A percentile compares a stretch with the other conserved stretches of the same genome.
Conservation (phyloP, 2,329 filamentous ascomycete species). For the Bipolaris cookei region DNA sequence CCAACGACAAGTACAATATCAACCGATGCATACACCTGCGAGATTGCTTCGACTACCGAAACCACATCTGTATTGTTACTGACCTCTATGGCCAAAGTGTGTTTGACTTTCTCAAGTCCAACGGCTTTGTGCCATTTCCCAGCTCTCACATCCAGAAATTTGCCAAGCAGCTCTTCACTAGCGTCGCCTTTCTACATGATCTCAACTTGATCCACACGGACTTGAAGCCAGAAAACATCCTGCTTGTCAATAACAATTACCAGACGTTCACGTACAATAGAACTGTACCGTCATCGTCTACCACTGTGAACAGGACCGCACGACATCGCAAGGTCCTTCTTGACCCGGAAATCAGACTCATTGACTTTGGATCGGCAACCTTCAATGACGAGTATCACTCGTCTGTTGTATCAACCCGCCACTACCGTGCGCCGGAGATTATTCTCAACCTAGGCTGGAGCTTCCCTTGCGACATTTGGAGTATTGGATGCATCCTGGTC, state of each 20-base stretch:
- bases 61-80: constrained; percentile 89
- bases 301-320: constrained; percentile 62
- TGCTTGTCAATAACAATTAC: constrained; percentile 68
- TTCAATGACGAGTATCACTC: constrained; percentile 74
- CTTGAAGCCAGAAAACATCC: constrained; percentile 71
- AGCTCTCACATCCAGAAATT: constrained; percentile 99
- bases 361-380: constrained; percentile 71
- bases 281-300: constrained; percentile 69
- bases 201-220: constrained; percentile 95
- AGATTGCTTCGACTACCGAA: constrained; percentile 96
- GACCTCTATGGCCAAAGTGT: constrained; percentile 89
- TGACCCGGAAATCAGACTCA: constrained; percentile 70
- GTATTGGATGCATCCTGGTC: constrained; percentile 71
- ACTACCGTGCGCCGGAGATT: constrained; percentile 71
- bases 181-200: constrained; percentile 96
- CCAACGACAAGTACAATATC: constrained; percentile 88
- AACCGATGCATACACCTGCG: constrained; percentile 97
- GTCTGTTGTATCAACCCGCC: constrained; percentile 69
- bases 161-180: constrained; percentile 94
- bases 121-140: constrained; percentile 93
- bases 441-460: constrained; percentile 72
- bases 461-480: constrained; percentile 73
- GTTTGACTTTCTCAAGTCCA: constrained; percentile 96
- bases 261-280: constrained; percentile 74
- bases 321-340: constrained; percentile 68